Evolutionary conservation across 495 filamentous ascomycete species (phyloP).

Genomic region (Penicillium cinerascens): DNA sequence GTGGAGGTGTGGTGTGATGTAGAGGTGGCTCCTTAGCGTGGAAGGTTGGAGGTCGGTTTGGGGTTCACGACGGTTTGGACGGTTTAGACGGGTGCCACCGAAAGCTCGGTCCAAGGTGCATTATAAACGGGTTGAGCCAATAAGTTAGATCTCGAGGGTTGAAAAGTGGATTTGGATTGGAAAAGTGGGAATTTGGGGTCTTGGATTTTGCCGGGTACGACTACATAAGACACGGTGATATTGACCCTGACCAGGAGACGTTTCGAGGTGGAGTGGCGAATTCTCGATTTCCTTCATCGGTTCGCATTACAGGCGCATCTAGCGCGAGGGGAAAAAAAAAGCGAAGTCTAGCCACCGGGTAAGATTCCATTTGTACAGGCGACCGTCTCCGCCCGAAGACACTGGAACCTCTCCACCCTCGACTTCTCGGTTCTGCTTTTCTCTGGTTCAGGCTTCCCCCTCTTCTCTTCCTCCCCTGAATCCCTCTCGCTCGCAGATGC

Average conservation of each 20-base stretch:
- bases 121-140: background rate
- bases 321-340: constrained; percentile 5
- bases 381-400: constrained; percentile 13
- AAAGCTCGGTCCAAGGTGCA: background rate
- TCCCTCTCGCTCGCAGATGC: background rate
- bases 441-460: background rate
- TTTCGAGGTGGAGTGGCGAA: too few species aligned
- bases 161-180: background rate
- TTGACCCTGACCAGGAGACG: too few species aligned
- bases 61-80: too few species aligned
- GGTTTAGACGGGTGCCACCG: background rate
- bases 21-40: background rate
- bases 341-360: background rate
- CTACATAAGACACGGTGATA: too few species aligned
- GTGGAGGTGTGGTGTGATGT: background rate
- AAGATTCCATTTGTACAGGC: background rate
- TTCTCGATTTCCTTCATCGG: too few species aligned
- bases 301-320: constrained; percentile 10
- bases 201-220: too few species aligned
- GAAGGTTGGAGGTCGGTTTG: background rate
- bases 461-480: background rate
- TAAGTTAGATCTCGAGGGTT: background rate
- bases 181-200: background rate
- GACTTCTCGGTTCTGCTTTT: constrained; percentile 1
- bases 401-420: constrained; percentile 1